Percentiles rank a stretch among this genome's conserved stretches.
Evolutionary conservation across 176 grass and related monocot genomes (phyloP).

Genomic region (Thalia dealbata): DNA sequence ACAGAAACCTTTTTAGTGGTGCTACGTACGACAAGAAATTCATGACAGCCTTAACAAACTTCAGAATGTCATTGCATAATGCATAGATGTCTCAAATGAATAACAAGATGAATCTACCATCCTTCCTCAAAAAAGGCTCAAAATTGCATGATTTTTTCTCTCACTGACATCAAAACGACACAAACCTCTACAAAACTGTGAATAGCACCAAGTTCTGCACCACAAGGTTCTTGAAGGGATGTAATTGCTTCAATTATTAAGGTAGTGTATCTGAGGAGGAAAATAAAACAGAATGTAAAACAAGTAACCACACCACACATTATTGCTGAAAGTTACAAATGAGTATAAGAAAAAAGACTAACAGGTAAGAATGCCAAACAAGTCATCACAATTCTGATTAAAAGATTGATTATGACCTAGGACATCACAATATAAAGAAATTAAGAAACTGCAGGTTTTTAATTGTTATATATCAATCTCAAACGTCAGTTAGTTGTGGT

Average conservation of each 20-base stretch:
- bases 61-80: neutral
- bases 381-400: neutral
- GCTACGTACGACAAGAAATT: neutral
- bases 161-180: neutral
- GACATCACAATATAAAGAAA: neutral
- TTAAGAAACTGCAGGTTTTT: neutral
- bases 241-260: conserved; percentile 75
- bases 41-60: neutral
- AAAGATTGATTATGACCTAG: neutral
- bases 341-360: neutral
- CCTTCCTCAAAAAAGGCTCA: too few relatives aligned
- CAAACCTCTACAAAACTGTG: conserved; percentile 57
- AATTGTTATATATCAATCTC: neutral
- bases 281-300: conserved; percentile 23
- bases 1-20: neutral
- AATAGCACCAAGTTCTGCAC: conserved; percentile 54
- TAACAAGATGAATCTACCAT: conserved; percentile 1
- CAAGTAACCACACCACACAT: neutral
- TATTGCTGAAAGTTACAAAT: neutral
- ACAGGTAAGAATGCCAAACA: neutral
- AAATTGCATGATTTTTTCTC: neutral
- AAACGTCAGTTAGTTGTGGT: neutral
- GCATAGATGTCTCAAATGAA: neutral
- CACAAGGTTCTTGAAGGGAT: conserved; percentile 69
- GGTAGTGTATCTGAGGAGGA: conserved; percentile 46